phyloP scores from a whole-genome alignment of 352 stramenopile genomes.

The Elongisporangium prolatum region DNA sequence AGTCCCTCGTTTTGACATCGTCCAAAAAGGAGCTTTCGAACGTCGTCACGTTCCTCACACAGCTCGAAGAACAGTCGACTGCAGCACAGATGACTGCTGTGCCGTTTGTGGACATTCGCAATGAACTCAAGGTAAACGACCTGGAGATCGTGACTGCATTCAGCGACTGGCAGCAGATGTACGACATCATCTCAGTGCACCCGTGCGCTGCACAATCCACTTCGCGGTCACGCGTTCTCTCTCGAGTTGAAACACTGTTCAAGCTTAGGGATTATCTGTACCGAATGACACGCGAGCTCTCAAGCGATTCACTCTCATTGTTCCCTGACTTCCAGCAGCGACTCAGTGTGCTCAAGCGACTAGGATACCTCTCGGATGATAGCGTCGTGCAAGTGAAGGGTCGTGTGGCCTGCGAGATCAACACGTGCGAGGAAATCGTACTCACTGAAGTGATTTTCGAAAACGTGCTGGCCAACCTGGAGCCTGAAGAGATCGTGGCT shows the following conservation, averaged over 20 bases:
- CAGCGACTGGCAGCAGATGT: constrained; percentile 52
- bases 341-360: constrained; percentile 87
- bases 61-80: constrained; percentile 71
- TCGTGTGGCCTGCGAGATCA: constrained; percentile 97
- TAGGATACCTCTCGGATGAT: constrained; percentile 92
- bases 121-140: constrained; percentile 76
- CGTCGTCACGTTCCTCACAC: constrained; percentile 59
- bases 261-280: constrained; percentile 67
- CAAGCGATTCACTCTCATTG: constrained; percentile 90
- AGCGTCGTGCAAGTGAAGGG: constrained; percentile 94
- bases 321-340: constrained; percentile 97
- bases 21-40: constrained; percentile 74
- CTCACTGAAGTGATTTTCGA: constrained; percentile 99
- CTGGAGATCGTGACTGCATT: constrained; percentile 71
- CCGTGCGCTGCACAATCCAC: constrained; percentile 27
- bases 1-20: constrained; percentile 50
- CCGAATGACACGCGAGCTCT: constrained; percentile 55
- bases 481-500: constrained; percentile 96
- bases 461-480: constrained; percentile 95
- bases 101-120: constrained; percentile 60
- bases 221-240: constrained; percentile 37
- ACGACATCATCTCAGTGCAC: constrained; percentile 44
- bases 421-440: constrained; percentile 97
- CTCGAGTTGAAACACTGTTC: constrained; percentile 69
- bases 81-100: constrained; percentile 35